Evolutionary conservation across 2,329 filamentous ascomycete species (phyloP).

Genomic region (Penicillium sp.): DNA sequence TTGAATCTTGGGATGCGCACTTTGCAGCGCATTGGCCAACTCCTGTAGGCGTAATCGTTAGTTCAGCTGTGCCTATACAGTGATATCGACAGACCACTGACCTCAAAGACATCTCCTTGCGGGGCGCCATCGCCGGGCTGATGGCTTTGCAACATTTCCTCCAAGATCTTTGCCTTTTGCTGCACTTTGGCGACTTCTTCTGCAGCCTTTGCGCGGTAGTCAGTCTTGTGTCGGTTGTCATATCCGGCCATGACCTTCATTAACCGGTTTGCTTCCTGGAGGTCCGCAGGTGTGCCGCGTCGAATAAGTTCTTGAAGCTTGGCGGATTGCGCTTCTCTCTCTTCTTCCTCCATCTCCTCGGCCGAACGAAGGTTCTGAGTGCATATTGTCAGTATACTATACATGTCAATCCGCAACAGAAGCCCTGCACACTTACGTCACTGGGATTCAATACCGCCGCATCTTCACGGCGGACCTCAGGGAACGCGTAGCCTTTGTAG

Average conservation of each 20-base stretch:
- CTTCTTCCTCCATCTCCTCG: constrained; percentile 98
- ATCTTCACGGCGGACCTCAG: constrained; percentile 85
- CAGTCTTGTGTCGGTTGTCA: constrained; percentile 90
- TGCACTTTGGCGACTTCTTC: constrained; percentile 93
- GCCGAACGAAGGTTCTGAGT: constrained; percentile 82
- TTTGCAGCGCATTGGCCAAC: constrained; percentile 79
- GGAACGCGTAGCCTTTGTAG: constrained; percentile 96
- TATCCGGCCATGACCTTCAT: constrained; percentile 99
- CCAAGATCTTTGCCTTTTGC: constrained; percentile 84
- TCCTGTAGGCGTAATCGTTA: constrained; percentile 49
- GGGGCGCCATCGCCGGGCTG: constrained; percentile 72
- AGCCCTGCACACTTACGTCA: constrained; percentile 61
- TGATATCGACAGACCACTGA: constrained; percentile 22
- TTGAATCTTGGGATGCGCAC: constrained; percentile 95
- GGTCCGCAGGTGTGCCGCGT: constrained; percentile 80
- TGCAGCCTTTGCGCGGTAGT: constrained; percentile 95
- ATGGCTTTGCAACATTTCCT: constrained; percentile 85
- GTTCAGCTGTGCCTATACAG: constrained; percentile 5
- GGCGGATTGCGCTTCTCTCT: constrained; percentile 89
- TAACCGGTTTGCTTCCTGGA: constrained; percentile 92
- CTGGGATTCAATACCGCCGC: constrained; percentile 94
- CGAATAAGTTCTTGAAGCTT: constrained; percentile 96
- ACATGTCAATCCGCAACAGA: no score
- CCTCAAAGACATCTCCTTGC: constrained; percentile 63
- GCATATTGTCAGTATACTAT: constrained; percentile 23